These are phyloP conservation scores for Paxillus rubicundulus DNA, from an alignment of 768 basidiomycete species.

Conservation along the genomic window DNA sequence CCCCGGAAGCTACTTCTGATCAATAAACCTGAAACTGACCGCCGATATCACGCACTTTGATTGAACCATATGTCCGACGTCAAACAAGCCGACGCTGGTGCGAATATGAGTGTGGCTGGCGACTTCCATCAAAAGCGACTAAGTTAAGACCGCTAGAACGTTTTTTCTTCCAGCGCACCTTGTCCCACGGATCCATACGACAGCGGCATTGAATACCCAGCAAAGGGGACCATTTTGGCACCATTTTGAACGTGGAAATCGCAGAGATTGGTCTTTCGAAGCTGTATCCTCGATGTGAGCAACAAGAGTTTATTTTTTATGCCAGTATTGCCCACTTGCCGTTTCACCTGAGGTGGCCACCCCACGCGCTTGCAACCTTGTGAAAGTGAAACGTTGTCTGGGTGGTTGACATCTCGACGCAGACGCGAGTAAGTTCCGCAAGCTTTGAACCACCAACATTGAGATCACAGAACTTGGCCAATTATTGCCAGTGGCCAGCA, in stretches of 20 bases:
- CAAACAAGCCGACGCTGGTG: conserved; percentile 81
- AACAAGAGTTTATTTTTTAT: background rate
- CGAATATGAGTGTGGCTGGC: conserved; percentile 57
- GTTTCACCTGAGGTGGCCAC: conserved; percentile 21
- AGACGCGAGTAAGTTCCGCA: conserved; percentile 1
- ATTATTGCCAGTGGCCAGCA: no score
- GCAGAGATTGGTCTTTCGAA: conserved; percentile 72
- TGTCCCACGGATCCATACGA: conserved; percentile 80
- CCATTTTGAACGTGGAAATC: conserved; percentile 82
- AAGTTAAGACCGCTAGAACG: conserved; percentile 3
- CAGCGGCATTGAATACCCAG: conserved; percentile 93
- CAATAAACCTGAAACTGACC: background rate
- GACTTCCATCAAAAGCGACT: background rate
- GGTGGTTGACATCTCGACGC: background rate
- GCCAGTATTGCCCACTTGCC: conserved; percentile 6
- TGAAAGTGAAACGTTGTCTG: conserved; percentile 1
- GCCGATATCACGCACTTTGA: conserved; percentile 54
- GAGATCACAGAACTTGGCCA: background rate
- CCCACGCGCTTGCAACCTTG: conserved; percentile 4
- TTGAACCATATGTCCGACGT: conserved; percentile 99
- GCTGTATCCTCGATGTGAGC: conserved; percentile 27
- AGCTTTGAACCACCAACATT: conserved; percentile 1
- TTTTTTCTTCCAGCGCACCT: conserved; percentile 41
- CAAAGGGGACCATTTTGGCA: conserved; percentile 96
- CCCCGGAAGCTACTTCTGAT: conserved; percentile 68